Conservation (phyloP, 768 basidiomycete species). For the Russula abietina region DNA sequence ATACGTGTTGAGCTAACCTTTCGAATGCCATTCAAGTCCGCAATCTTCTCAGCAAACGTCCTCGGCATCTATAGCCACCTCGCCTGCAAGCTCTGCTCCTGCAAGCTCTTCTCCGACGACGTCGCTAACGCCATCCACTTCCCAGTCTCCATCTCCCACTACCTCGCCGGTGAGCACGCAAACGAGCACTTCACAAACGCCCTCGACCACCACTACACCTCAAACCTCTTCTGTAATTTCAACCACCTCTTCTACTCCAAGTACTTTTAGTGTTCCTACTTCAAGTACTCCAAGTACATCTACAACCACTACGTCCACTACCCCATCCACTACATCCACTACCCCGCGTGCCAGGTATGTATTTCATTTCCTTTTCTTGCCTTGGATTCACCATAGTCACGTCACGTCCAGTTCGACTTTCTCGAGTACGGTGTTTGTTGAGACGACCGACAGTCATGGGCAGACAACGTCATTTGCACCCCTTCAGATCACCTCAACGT, state of each 20-base stretch:
- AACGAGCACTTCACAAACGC: not conserved
- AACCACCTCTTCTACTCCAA: not conserved
- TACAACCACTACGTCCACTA: constrained; percentile 3
- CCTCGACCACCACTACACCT: not conserved
- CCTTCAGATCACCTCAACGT: constrained; percentile 48
- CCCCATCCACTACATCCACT: too few relatives aligned
- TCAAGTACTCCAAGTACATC: not conserved
- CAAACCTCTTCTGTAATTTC: not conserved
- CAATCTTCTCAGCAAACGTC: constrained; percentile 23
- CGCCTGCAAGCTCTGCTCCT: constrained; percentile 15
- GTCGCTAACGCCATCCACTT: constrained; percentile 7
- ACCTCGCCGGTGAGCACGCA: constrained; percentile 2
- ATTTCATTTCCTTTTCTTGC: constrained; percentile 23
- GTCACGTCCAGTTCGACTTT: constrained; percentile 45
- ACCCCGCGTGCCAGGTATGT: constrained; percentile 23
- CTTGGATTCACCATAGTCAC: constrained; percentile 17
- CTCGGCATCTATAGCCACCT: constrained; percentile 9
- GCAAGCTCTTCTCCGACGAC: constrained; percentile 16
- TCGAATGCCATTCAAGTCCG: constrained; percentile 7
- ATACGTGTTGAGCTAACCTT: not conserved
- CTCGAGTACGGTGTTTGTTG: constrained; percentile 46
- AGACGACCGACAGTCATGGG: constrained; percentile 56
- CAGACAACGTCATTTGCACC: constrained; percentile 46
- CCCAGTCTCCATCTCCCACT: not conserved
- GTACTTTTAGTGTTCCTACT: not conserved